Conservation (phyloP, 2,329 filamentous ascomycete genomes). For the Phyllosticta capitalensis region DNA sequence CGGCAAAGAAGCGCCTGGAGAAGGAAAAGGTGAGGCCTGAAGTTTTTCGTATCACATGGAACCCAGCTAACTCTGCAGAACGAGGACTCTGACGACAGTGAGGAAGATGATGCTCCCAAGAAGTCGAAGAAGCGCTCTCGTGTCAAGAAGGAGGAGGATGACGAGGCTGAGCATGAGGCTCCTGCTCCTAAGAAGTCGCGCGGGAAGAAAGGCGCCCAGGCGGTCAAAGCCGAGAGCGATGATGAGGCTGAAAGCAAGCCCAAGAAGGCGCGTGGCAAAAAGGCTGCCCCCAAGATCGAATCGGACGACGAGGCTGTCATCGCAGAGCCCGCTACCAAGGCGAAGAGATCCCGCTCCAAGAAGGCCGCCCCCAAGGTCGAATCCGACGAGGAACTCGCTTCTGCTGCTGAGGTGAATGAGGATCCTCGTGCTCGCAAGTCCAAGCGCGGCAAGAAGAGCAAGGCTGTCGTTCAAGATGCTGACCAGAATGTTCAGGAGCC, state of each 20-base stretch:
- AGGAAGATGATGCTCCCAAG: constrained; percentile 21
- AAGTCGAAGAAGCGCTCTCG: constrained; percentile 28
- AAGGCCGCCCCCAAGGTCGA: constrained; percentile 22
- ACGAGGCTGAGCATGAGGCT: constrained; percentile 18
- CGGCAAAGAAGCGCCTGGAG: constrained; percentile 21
- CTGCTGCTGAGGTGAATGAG: neutral
- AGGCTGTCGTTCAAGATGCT: neutral
- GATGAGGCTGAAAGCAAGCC: constrained; percentile 5
- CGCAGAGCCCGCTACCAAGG: constrained; percentile 21
- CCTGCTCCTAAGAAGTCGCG: constrained; percentile 21
- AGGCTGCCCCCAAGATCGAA: neutral
- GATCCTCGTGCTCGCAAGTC: neutral
- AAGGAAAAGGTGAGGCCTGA: constrained; percentile 13
- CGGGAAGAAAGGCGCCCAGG: constrained; percentile 20
- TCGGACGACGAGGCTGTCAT: constrained; percentile 5
- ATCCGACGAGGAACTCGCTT: constrained; percentile 12
- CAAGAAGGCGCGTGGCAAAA: constrained; percentile 14
- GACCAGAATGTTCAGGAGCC: neutral
- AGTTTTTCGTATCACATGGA: constrained; percentile 1
- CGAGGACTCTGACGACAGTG: constrained; percentile 21
- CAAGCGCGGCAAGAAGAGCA: neutral
- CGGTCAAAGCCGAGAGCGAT: constrained; percentile 11
- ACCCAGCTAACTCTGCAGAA: constrained; percentile 12
- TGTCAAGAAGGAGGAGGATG: constrained; percentile 21
- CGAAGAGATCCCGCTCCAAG: constrained; percentile 27